Base-by-base conservation (phyloP, 441 rosid genomes). In the Populus trichocarpa region DNA sequence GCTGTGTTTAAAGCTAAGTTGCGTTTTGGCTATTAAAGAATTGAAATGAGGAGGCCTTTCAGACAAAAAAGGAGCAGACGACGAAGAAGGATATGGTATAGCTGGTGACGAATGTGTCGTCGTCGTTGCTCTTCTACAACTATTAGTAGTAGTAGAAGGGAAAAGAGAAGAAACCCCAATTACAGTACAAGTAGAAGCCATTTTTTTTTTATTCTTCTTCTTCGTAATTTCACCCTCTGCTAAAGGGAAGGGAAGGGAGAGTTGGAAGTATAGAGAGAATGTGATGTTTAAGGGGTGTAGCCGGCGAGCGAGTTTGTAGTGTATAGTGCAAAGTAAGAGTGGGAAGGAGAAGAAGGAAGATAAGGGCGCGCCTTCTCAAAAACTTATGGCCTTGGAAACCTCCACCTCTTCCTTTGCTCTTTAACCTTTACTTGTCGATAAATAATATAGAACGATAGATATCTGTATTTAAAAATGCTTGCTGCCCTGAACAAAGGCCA, bases 21-120 rank as follows among this genome's bases (percentile, higher is more conserved):
- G n/a, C n/a, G 25, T 25, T 25, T 25, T 25, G 25, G 25, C 25
- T 25, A 25, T 25, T 25, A 25, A 25, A 26, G 90, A 82, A 76
- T 85, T 85, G 83, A 88, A 89, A 75, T 89, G 92, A 67, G 89
- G 81, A 70, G 90, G 81, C 74, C 82, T 91, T 8, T 87, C 84
- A 3, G 75, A 73, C 35, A 83, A 68, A 70, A 84, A 83, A 8
- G 86, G 78, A 22, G 84, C 76, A 16, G 69, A 18, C 59, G 81
- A 78, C 65, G 79, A 75, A 59, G 76, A 66, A 11, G 82, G 42
- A 30, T 4, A 30, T 33, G 70, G 23, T 70, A 28, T 32, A 26
- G 38, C 70, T 67, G 10, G 20, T 67, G 36, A 67, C 36, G 12
- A 6, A 26, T 26, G 8, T 38, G 80, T 38, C 26, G 77, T 76